Conservation (phyloP, 306 rosid species). For the Lotus japonicus region DNA sequence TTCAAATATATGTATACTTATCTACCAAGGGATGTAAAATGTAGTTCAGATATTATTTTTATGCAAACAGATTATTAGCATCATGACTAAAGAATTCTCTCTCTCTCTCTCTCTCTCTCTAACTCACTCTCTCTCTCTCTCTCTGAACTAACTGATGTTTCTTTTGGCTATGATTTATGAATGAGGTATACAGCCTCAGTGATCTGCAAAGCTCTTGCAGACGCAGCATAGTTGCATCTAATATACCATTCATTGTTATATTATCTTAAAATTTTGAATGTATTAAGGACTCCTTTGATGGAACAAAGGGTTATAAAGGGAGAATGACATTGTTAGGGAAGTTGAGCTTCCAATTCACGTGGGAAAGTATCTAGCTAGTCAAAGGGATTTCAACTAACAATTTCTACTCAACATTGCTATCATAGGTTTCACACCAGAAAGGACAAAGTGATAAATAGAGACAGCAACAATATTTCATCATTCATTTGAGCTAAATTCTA, state of each 20-base stretch:
- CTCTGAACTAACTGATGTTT: not conserved
- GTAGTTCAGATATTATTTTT: not conserved
- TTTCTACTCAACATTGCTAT: not conserved
- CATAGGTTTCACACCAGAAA: not conserved
- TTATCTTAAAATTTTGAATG: not conserved
- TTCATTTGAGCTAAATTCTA: constrained; percentile 4
- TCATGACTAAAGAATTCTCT: not conserved
- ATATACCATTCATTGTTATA: not conserved
- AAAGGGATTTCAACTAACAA: not conserved
- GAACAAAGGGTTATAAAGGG: not conserved
- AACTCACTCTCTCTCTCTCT: not conserved
- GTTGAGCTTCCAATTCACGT: not conserved
- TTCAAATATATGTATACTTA: not conserved
- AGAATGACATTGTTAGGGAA: not conserved
- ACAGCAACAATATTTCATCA: not conserved
- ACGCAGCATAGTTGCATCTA: not conserved
- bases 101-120: not conserved
- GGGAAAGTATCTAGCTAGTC: not conserved
- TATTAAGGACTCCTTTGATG: not conserved
- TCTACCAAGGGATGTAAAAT: not conserved
- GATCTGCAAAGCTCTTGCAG: not conserved
- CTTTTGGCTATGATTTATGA: not conserved
- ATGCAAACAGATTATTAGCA: not conserved
- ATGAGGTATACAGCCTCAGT: not conserved
- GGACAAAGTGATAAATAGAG: not conserved